Evolutionary conservation across 805 yeast species (phyloP).

Genomic region (Saccharomycopsis lassenensis): DNA sequence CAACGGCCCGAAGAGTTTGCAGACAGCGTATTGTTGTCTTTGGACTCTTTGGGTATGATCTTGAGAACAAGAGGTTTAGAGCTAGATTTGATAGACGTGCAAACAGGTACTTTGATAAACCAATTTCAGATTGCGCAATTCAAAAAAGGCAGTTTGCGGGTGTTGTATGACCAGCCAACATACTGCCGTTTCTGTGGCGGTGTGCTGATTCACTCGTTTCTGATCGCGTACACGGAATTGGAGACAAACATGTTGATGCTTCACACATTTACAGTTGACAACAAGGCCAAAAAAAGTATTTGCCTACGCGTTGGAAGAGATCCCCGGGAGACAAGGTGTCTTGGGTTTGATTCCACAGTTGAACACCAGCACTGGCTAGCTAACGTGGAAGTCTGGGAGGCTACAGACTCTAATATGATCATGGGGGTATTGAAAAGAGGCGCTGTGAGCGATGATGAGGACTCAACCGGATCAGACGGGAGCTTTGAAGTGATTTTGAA

Average conservation of each 20-base stretch:
- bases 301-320: conserved; percentile 89
- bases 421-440: conserved; percentile 51
- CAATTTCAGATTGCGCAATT: conserved; percentile 51
- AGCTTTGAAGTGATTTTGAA: background rate
- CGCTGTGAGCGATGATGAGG: conserved; percentile 11
- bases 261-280: conserved; percentile 65
- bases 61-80: conserved; percentile 42
- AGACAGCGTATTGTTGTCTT: conserved; percentile 34
- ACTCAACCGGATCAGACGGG: conserved; percentile 19
- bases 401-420: conserved; percentile 65
- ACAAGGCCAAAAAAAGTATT: conserved; percentile 66
- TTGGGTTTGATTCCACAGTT: conserved; percentile 66
- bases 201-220: conserved; percentile 63
- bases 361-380: conserved; percentile 62
- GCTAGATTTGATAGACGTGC: conserved; percentile 68
- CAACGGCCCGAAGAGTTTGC: conserved; percentile 18
- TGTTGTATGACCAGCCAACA: conserved; percentile 74
- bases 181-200: conserved; percentile 91
- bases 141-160: conserved; percentile 49
- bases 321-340: conserved; percentile 81
- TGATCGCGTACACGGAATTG: conserved; percentile 57
- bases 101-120: conserved; percentile 61
- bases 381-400: conserved; percentile 66
- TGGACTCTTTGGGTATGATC: conserved; percentile 68
- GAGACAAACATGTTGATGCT: conserved; percentile 48